phyloP scores from a whole-genome alignment of 148 eudicot species.

The Camellia sinensis region DNA sequence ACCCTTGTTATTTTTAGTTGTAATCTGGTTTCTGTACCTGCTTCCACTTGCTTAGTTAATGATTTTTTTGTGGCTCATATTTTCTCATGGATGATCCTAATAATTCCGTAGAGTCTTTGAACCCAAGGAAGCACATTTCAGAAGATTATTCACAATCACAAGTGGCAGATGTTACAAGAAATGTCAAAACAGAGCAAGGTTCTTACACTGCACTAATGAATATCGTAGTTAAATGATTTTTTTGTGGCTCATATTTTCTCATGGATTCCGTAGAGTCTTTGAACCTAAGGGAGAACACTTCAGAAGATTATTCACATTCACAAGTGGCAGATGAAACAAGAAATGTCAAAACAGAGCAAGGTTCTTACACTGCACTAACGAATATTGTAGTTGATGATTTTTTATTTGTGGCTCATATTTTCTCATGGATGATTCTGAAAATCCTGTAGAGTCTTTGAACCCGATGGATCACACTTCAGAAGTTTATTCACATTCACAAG shows the following conservation, averaged over 20 bases:
- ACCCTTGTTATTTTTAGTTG: neutral
- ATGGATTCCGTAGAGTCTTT: too few relatives aligned
- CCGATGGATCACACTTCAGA: slow-evolving; percentile 19
- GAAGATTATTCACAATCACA: slow-evolving; percentile 22
- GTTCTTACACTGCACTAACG: neutral
- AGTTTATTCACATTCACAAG: slow-evolving; percentile 21
- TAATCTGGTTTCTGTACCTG: neutral
- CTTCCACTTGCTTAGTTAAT: slow-evolving; percentile 16
- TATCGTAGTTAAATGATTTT: too few relatives aligned
- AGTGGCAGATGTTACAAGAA: slow-evolving; percentile 27
- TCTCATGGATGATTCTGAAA: slow-evolving; percentile 19
- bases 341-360: too few relatives aligned
- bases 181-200: slow-evolving; percentile 15
- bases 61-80: slow-evolving; percentile 19
- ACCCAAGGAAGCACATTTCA: slow-evolving; percentile 20
- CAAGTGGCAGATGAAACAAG: too few relatives aligned
- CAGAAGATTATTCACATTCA: too few relatives aligned
- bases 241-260: too few relatives aligned
- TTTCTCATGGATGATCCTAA: slow-evolving; percentile 22
- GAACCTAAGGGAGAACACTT: too few relatives aligned
- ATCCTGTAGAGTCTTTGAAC: slow-evolving; percentile 22
- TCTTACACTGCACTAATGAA: neutral
- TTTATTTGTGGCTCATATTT: slow-evolving; percentile 23
- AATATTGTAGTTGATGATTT: neutral
- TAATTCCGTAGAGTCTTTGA: slow-evolving; percentile 21